Base-by-base conservation (phyloP, 768 basidiomycete genomes). In the Antrodiella citrinella region DNA sequence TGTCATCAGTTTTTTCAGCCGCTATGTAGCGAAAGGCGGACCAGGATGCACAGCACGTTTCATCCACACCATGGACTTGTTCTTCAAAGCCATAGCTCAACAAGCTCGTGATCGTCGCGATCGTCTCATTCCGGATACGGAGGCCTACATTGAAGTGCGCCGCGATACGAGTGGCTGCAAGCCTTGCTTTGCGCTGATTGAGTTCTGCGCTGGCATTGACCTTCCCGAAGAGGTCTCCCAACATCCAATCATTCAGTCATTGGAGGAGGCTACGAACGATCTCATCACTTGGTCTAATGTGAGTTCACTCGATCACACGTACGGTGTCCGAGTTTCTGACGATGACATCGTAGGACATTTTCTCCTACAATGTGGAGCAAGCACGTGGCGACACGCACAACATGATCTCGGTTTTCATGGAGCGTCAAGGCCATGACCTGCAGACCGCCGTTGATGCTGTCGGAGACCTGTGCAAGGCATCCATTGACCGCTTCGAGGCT, bases 321-420 rank as follows among this genome's bases (percentile, higher is more conserved):
- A 24, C 41, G 58, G 19, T 26, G 53, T 20, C 40, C 53, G n/a
- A 48, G 49, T 22, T 35, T 39, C 30, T 21, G 15, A 15, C 20
- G 24, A 5, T 26, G n/a, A 41, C n/a, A 3, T 43, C 15, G 18
- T 52, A 85, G 84, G 85, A 86, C 54, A 81, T 86, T 26, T 82
- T 83, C 60, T 87, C 84, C 1, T 88, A 83, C 64, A 85, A 86
- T 52, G 77, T 79, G 41, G 86, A 87, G 59, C 85, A 86, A 63
- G 76, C 83, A 2, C 75, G 79, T 12, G 76, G 74, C 9, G 63
- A 84, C 53, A 80, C 78, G 15, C 80, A 84, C 62, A 86, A 88
- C 62, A 82, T 86, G 74, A 74, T 88, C 49, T 68, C 72, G n/a
- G 80, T 86, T 46, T 72, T 86, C 54, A 85, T 83, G 81, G 66